These are phyloP conservation scores for Schizophyllum amplum DNA, from an alignment of 1,284 basidiomycete species.

Conservation along the genomic window DNA sequence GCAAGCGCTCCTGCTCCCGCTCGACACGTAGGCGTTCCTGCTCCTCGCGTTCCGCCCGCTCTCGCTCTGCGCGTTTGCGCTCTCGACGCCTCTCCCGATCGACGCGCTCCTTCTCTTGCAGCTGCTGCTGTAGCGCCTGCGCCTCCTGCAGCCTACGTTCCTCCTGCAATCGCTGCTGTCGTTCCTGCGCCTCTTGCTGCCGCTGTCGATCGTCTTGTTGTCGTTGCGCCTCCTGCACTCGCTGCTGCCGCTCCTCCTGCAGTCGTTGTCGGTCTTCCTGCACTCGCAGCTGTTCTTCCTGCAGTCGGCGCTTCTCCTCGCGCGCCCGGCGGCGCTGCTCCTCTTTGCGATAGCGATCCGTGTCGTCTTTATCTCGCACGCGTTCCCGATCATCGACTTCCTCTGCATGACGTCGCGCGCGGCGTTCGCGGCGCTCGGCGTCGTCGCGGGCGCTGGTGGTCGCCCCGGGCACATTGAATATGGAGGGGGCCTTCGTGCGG, in stretches of 20 bases:
- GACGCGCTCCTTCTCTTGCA: neutral
- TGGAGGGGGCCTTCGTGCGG: neutral
- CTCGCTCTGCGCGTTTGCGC: neutral
- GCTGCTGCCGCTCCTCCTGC: neutral
- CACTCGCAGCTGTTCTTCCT: neutral
- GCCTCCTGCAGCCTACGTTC: too few species aligned
- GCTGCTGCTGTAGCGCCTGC: too few species aligned
- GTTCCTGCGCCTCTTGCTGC: neutral
- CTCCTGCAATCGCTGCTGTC: neutral
- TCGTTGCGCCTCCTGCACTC: neutral
- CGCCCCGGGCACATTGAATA: neutral
- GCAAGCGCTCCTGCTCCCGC: too few species aligned
- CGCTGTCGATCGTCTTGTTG: too few species aligned
- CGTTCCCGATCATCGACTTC: neutral
- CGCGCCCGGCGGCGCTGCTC: neutral
- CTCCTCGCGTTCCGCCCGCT: neutral
- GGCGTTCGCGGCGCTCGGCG: neutral
- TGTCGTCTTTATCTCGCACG: neutral
- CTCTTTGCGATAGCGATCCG: neutral
- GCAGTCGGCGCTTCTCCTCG: neutral
- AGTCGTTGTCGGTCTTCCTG: too few species aligned
- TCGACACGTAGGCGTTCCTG: neutral
- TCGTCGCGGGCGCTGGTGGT: neutral
- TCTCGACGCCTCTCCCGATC: neutral
- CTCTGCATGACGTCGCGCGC: neutral